Base-by-base conservation (phyloP, 345 rosid species). In the Populus pruinosa region DNA sequence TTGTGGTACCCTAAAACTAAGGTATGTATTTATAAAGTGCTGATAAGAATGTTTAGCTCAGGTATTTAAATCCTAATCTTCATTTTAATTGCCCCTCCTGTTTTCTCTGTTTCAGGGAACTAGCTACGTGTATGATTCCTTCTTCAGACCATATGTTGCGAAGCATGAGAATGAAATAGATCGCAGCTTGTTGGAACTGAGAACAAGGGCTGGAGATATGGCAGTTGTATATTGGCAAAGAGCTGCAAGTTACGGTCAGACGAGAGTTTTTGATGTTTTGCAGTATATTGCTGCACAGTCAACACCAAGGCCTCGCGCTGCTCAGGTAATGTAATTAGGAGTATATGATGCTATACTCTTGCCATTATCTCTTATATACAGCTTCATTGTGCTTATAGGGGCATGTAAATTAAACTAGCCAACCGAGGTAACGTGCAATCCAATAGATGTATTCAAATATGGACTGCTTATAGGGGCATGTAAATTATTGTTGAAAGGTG, bases 1-100 rank as follows among this genome's bases (percentile, higher is more conserved):
- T 83, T 96, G 62, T 94, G 99, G 99, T 88, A 89, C 77, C 97
- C 98, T 0, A 92, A 91, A 83, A 89, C 94, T 5, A 86, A 76
- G 96, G 99, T 96, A 79, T 6, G 76, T 29, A 33, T 17, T 23
- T 71, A 18, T 55, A 3, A n/a, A 59, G 65, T 27, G 73, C 62
- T 25, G 62, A 29, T 70, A 23, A 14, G 44, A 66, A 65, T 1
- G 21, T 17, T 53, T 5, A 21, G n/a, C 39, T 47, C 12, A 18
- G 56, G 39, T 68, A 1, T 70, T 53, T 33, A 41, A 5, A 59
- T 59, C 31, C 17, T 43, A 69, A 44, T 69, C 43, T 70, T 29
- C 20, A 29, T 36, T 21, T 21, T 39, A 53, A 31, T 43, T 53
- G 13, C 44, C 23, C 23, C 23, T 73, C 13, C 39, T 35, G 17